Evolutionary conservation across 768 basidiomycete species (phyloP).

Genomic region (Gloeopeniophorella convolvens): DNA sequence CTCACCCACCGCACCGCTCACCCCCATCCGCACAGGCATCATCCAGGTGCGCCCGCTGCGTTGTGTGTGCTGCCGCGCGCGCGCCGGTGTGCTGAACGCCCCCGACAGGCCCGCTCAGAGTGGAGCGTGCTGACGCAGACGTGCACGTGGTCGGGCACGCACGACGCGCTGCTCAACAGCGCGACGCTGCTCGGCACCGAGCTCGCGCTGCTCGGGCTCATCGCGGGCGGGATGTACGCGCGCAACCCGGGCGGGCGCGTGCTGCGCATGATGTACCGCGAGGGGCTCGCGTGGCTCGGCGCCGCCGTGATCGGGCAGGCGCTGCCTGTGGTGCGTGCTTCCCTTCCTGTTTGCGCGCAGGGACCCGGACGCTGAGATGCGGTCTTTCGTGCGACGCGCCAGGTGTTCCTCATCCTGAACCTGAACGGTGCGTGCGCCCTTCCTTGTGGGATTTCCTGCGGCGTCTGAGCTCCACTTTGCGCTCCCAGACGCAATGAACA

Average conservation of each 20-base stretch:
- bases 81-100: too few species aligned
- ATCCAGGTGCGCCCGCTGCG: neutral
- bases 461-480: constrained; percentile 1
- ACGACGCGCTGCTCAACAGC: neutral
- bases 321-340: constrained; percentile 6
- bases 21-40: too few species aligned
- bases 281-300: constrained; percentile 17
- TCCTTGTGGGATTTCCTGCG: neutral
- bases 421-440: constrained; percentile 4
- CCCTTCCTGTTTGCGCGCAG: neutral
- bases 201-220: neutral
- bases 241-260: constrained; percentile 6
- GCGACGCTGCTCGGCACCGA: neutral
- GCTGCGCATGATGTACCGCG: constrained; percentile 13
- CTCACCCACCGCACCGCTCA: too few species aligned
- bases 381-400: too few species aligned
- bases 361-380: too few species aligned
- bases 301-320: constrained; percentile 1
- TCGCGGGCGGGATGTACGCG: constrained; percentile 6
- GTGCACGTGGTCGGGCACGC: neutral
- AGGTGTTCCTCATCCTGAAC: constrained; percentile 15
- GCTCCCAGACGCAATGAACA: constrained; percentile 9
- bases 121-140: neutral
- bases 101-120: neutral
- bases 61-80: too few species aligned